Conservation (phyloP, 257 asterid genomes). For the Henckelia pumila region DNA sequence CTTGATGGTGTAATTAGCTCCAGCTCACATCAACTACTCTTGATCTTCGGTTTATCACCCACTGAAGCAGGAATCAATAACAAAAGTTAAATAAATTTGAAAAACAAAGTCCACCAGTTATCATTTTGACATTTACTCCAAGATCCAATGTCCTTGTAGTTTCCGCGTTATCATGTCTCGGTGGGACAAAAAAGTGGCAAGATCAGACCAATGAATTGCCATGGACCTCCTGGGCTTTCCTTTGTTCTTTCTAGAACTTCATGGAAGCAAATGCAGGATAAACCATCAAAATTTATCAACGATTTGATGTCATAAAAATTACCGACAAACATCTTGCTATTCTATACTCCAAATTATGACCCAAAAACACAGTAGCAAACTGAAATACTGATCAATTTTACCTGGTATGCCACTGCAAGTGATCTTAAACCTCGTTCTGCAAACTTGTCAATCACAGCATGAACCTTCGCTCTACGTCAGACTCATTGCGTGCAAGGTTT, state of each 20-base stretch:
- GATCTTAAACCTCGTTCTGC: constrained; percentile 92
- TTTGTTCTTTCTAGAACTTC: constrained; percentile 83
- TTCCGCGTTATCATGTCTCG: constrained; percentile 65
- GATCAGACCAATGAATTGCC: constrained; percentile 88
- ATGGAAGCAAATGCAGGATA: constrained; percentile 35
- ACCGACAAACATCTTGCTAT: too few species aligned
- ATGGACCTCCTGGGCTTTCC: constrained; percentile 84
- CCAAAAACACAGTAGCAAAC: background rate
- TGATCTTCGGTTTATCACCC: too few species aligned
- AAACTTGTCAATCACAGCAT: constrained; percentile 76
- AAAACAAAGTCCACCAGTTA: constrained; percentile 12
- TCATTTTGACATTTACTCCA: constrained; percentile 27
- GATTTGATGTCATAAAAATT: background rate
- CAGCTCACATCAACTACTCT: too few species aligned
- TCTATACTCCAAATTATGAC: too few species aligned
- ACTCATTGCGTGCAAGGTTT: constrained; percentile 70
- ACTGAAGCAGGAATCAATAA: too few species aligned
- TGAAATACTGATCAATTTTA: constrained; percentile 18
- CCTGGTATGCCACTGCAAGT: constrained; percentile 93
- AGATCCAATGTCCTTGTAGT: constrained; percentile 23
- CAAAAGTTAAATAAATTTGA: background rate
- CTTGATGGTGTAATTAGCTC: too few species aligned
- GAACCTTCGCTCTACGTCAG: constrained; percentile 79
- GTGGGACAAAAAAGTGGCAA: constrained; percentile 96
- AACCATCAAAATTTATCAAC: constrained; percentile 20